A percentile compares a stretch with the other conserved stretches of the same genome.
Evolutionary conservation across 768 basidiomycete species (phyloP).

Genomic region (Agaricus sinodeliciosus): DNA sequence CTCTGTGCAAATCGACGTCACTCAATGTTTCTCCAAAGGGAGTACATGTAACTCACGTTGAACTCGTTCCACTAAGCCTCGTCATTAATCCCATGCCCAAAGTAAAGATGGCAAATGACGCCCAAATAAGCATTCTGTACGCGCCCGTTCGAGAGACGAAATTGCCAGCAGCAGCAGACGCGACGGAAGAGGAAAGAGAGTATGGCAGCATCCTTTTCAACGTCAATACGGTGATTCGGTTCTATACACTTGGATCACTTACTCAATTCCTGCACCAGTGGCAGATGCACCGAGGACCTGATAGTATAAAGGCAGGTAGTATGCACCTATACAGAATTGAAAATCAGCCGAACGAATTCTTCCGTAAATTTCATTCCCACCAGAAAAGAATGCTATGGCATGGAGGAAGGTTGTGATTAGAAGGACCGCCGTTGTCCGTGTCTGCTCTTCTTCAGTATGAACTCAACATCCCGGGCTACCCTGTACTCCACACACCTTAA

Average conservation of each 20-base stretch:
- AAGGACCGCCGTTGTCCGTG: constrained; percentile 64
- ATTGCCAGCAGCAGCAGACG: constrained; percentile 53
- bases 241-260: constrained; percentile 15
- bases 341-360: background rate
- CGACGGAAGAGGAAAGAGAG: constrained; percentile 51
- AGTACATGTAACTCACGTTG: constrained; percentile 27
- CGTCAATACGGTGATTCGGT: constrained; percentile 16
- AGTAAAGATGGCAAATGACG: constrained; percentile 45
- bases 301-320: constrained; percentile 72
- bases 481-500: constrained; percentile 37
- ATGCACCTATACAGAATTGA: constrained; percentile 32
- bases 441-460: constrained; percentile 29
- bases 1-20: constrained; percentile 31
- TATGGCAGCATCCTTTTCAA: constrained; percentile 56
- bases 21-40: background rate
- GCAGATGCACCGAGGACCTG: constrained; percentile 75
- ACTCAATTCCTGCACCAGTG: constrained; percentile 63
- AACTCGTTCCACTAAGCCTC: constrained; percentile 52
- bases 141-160: constrained; percentile 48
- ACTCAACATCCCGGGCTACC: background rate
- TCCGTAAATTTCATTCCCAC: constrained; percentile 17
- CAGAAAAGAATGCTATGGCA: constrained; percentile 54
- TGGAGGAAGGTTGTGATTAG: constrained; percentile 58
- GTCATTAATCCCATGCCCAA: constrained; percentile 72
- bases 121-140: constrained; percentile 62